Evolutionary conservation across 2,329 filamentous ascomycete species (phyloP), one percentile per base, ranked within the genome.

Genomic region (Aspergillus sp.): DNA sequence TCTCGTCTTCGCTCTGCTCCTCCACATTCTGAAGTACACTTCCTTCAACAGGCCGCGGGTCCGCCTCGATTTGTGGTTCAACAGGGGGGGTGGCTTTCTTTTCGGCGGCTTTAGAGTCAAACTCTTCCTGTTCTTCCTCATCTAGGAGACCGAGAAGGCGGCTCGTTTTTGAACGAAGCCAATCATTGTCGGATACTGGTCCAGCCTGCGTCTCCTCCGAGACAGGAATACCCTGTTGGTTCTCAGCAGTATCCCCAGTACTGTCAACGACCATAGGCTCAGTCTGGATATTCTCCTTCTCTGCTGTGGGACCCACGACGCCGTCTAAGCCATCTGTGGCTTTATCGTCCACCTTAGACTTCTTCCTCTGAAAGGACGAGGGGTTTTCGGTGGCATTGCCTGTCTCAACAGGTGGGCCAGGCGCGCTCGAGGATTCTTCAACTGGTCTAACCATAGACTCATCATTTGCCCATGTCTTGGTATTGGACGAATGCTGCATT

Each of bases 111-210:
- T 65, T 63, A 6, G 69, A 63, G 6, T 73, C 66, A 34, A 73
- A 68, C 3, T 67, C 65, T 27, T 61, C 64, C 44, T 62, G 60
- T 51, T 69, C 61, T 48, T 70, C 83, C 39, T 88, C 85, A 57
- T 94, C 88, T 45, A 90, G 75, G 29, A 97, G 73, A 64, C 91
- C 93, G 43, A 96, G 75, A 42, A 94, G 73, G 58, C 91, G 80
- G 68, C 84, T 96, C 9, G 90, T 97, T 56, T 86, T 82, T 52
- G 86, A 91, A 48, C 91, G 82, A 56, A 96, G 75, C 93, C 93
- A 98, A 67, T 97, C 90, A 50, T 84, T 82, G 68, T 96, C 89
- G 26, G 85, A 83, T 41, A 70, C 63, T 30, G 66, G 65, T 32
- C 61, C 61, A 27, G 64, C 59, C 42, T 61, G 59, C 26, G 55